Percentiles rank a stretch among this genome's conserved stretches.
Evolutionary conservation across 148 eudicot species (phyloP).

Genomic region (Cornus florida): DNA sequence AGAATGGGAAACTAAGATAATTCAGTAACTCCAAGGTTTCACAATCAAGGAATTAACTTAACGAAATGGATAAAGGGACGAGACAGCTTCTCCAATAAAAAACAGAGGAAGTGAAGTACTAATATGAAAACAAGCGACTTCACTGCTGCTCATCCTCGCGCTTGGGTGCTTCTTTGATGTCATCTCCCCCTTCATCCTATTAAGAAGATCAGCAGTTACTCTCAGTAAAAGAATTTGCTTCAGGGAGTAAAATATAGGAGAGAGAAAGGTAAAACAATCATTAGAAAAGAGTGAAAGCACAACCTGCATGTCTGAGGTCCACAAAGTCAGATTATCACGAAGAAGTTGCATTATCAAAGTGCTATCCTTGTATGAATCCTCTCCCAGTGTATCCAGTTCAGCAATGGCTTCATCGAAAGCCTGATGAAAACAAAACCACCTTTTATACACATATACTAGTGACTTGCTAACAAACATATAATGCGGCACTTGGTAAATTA

Average conservation of each 20-base stretch:
- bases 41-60: not conserved
- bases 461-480: too few species aligned
- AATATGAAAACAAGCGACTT: conserved; percentile 4
- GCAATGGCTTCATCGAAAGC: conserved; percentile 43
- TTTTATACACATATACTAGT: too few species aligned
- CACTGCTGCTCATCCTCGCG: conserved; percentile 14
- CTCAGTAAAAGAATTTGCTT: not conserved
- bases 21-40: conserved; percentile 3
- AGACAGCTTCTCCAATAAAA: conserved; percentile 14
- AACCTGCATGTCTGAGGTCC: conserved; percentile 32
- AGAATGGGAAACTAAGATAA: not conserved
- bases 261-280: not conserved
- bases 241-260: not conserved
- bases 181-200: conserved; percentile 25
- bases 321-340: conserved; percentile 31
- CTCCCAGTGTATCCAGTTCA: conserved; percentile 34
- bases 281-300: not conserved
- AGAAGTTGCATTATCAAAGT: conserved; percentile 40
- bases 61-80: not conserved
- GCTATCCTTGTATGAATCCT: conserved; percentile 41
- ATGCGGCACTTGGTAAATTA: too few species aligned
- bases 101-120: conserved; percentile 9
- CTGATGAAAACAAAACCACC: not conserved
- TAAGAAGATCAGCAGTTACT: not conserved
- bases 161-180: conserved; percentile 24